Percentiles rank a stretch among this genome's conserved stretches.
Conservation (phyloP, 257 asterid species). For the Forsythia viridissima region DNA sequence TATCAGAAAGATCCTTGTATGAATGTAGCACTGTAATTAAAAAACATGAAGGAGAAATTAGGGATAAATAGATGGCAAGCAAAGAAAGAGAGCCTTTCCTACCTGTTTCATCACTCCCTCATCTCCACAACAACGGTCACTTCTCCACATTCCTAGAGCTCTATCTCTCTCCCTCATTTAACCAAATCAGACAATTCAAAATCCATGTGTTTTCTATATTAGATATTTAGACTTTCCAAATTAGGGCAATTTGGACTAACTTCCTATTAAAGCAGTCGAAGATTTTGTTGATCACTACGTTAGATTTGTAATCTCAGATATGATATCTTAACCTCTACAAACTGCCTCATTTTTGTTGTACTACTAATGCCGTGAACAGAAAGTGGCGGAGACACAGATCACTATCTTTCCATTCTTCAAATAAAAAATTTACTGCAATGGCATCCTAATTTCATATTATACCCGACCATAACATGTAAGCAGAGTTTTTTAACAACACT, state of each 20-base stretch:
- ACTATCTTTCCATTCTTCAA: neutral
- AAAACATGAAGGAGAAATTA: neutral
- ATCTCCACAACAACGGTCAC: no score
- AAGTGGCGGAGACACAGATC: slow-evolving; percentile 5
- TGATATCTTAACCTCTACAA: neutral
- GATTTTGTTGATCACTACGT: neutral
- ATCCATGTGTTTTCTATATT: neutral
- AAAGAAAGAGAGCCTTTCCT: neutral
- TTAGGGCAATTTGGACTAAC: neutral
- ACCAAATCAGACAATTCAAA: neutral
- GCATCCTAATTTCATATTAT: slow-evolving; percentile 6
- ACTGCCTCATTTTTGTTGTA: neutral
- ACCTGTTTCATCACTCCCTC: no score
- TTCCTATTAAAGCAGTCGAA: neutral
- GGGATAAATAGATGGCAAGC: neutral
- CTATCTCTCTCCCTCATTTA: neutral
- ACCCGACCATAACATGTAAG: slow-evolving; percentile 1
- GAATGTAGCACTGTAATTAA: no score
- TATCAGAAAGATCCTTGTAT: no score
- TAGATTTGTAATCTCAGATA: neutral
- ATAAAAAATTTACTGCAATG: neutral
- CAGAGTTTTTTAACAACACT: slow-evolving; percentile 1
- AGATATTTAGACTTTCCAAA: neutral
- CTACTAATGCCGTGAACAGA: neutral
- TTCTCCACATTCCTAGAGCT: no score